These are phyloP conservation scores for Emergomyces pasteurianus DNA, from an alignment of 2,329 filamentous ascomycete species.

Conservation along the genomic window DNA sequence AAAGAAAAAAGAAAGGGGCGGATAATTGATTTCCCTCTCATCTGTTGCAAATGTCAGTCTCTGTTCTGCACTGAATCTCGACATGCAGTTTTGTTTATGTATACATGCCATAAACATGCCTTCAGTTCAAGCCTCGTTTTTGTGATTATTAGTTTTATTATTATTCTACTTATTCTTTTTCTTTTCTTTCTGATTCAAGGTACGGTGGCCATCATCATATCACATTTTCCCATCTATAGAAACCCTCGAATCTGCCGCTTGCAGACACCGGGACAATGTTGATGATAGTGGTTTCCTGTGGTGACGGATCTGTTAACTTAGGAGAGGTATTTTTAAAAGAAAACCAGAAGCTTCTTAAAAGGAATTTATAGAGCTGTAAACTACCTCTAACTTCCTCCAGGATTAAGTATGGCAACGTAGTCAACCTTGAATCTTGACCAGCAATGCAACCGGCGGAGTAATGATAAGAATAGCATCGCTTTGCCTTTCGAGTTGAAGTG, in stretches of 20 bases:
- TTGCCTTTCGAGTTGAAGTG: conserved; percentile 37
- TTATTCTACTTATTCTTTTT: too few species aligned
- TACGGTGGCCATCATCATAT: too few species aligned
- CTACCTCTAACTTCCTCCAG: background rate
- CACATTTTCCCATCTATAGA: background rate
- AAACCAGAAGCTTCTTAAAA: background rate
- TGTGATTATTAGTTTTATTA: too few species aligned
- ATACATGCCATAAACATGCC: too few species aligned
- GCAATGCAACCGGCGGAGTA: background rate
- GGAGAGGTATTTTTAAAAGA: background rate
- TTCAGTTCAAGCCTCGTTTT: background rate
- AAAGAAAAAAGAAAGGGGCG: too few species aligned
- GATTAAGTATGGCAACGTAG: background rate
- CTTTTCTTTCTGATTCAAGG: too few species aligned
- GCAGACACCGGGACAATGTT: background rate
- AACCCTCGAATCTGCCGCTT: background rate
- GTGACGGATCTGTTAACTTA: background rate
- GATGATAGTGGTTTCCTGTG: background rate
- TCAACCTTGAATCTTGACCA: background rate
- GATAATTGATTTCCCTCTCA: too few species aligned
- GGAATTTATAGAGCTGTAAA: background rate
- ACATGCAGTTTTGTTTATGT: background rate
- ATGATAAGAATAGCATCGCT: conserved; percentile 32
- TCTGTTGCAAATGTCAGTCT: too few species aligned
- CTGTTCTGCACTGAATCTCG: background rate